These are phyloP conservation scores for Cystobasidium slooffiae DNA, from an alignment of 1,284 basidiomycete species.

Conservation along the genomic window DNA sequence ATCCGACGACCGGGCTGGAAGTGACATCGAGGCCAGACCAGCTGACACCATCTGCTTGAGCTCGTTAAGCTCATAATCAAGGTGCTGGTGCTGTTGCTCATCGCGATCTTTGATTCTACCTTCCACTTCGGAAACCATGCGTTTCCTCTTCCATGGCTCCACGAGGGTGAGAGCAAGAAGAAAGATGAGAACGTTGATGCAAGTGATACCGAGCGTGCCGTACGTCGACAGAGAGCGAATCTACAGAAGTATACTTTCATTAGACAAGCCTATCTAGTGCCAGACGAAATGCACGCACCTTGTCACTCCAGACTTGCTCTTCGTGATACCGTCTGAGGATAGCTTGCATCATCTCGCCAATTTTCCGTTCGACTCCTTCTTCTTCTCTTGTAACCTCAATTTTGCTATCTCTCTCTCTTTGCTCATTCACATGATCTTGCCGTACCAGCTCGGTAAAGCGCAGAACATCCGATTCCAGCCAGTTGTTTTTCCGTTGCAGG, in stretches of 20 bases:
- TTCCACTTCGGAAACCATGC: conserved; percentile 83
- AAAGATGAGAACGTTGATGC: conserved; percentile 85
- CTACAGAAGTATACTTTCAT: conserved; percentile 25
- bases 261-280: not conserved
- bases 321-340: conserved; percentile 90
- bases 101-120: conserved; percentile 67
- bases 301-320: conserved; percentile 96
- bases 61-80: not conserved
- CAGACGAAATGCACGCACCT: conserved; percentile 57
- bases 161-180: conserved; percentile 82
- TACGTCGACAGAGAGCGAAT: conserved; percentile 90
- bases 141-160: conserved; percentile 88
- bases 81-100: conserved; percentile 59
- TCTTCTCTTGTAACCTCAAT: conserved; percentile 69
- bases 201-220: conserved; percentile 78
- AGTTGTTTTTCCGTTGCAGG: conserved; percentile 82
- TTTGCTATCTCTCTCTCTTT: conserved; percentile 73
- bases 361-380: conserved; percentile 77
- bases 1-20: too few species aligned
- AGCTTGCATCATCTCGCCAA: conserved; percentile 75
- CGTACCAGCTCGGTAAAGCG: conserved; percentile 84
- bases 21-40: not conserved
- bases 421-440: conserved; percentile 80
- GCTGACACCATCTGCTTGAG: conserved; percentile 1
- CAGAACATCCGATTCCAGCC: conserved; percentile 73